Evolutionary conservation across 441 rosid species (phyloP), one percentile per base, ranked within the genome.

Genomic region (Hura crepitans): DNA sequence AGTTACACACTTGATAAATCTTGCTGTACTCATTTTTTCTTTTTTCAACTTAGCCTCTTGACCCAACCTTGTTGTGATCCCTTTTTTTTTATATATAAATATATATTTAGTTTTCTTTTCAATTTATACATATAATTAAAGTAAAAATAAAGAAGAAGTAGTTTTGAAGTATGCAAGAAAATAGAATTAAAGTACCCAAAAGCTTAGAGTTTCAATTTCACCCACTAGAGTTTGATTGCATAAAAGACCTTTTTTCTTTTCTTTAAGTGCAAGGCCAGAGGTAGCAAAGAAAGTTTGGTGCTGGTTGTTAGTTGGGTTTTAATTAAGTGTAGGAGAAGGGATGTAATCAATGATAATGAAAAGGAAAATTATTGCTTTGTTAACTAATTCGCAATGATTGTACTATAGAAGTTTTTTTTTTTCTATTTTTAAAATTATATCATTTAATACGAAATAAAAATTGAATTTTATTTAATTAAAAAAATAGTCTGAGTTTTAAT

Each of bases 1-100:
- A 2, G 96, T 90, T 27, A 90, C 96, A 75, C 96, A 90, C 85
- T 90, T 90, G 79, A 90, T 86, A 71, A 86, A 90, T 72, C 93
- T 86, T 67, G 93, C 75, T 27, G 87, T 83, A 66, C 82, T 90
- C 92, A 87, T 89, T 74, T 33, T 2, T 33, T 2, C 6, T 35
- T 35, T 13, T 65, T 2, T 27, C 58, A 50, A 10, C 33, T 10
- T 28, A 12, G 35, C 30, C 57, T 45, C 66, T 66, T 23, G 65
- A 67, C 18, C 43, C 62, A 66, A 60, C 10, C 25, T 28, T 71
- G 27, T 39, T 27, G 13, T 31, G n/a, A 50, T 54, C 17, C 58
- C 30, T 57, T 35, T n/a, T 30, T 68, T 31, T 53, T 31, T 43
- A 70, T 9, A 54, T 37, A 49, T 67, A 17, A 1, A 5, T 31